Evolutionary conservation across 371 early-diverging fungal species (phyloP), one percentile per base, ranked within the genome.

Genomic region (Lichtheimia ornata): DNA sequence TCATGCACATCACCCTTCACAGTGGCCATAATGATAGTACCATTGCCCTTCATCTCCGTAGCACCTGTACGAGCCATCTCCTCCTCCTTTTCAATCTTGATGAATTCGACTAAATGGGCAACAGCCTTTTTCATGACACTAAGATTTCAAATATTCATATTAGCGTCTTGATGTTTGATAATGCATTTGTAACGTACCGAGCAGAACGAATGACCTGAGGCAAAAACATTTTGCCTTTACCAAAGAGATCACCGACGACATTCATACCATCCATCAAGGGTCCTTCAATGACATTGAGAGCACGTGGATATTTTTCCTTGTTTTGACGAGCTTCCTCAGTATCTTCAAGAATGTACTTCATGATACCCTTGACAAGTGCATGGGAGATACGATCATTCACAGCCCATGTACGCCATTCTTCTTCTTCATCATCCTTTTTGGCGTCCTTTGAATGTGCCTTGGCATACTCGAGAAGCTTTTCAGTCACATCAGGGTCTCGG

Each of bases 191-290:
- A 27, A 53, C 61, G 65, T 72, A 77, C 78, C 79, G 91, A 50
- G 97, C 97, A 58, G 92, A 92, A 75, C 95, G 95, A 78, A 96
- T 96, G 56, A 96, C 97, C 69, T 96, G 97, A 9, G 97, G 97
- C 83, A 96, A 87, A 73, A 96, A 96, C 97, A 96, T 96, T 73
- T 95, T 95, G 41, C 96, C 94, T 24, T 75, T 81, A 43, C 97
- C 96, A 77, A 96, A 96, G 49, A 95, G 79, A 69, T 96, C 93
- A 61, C 97, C 97, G 5, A 96, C 97, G 49, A 89, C 82, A 59
- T 84, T 87, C 97, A 96, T 96, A 57, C 97, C 97, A 56, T 75
- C 79, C 97, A 96, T 96, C 47, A 96, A 82, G 17, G 97, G 97
- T 5, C 95, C 95, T 71, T 96, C 97, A 66, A 96, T 96, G 56